A percentile compares a stretch with the other conserved stretches of the same genome.
These are phyloP conservation scores for Pichia sp. DNA, from an alignment of 1,139 yeast species.

Conservation along the genomic window DNA sequence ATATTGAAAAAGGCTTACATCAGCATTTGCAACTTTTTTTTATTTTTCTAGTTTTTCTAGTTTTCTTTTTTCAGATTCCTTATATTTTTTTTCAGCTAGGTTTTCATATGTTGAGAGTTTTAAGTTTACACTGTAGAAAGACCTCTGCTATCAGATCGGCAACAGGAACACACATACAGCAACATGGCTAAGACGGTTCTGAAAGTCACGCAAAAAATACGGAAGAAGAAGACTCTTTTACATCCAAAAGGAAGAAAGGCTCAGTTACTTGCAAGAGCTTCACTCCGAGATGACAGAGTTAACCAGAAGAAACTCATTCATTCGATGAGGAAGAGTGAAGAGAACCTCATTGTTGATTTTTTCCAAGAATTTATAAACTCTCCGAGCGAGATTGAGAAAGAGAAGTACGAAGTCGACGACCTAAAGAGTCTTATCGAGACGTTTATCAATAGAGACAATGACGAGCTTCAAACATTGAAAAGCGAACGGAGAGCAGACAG, in stretches of 20 bases:
- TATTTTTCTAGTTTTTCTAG: slow-evolving; percentile 4
- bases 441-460: slow-evolving; percentile 66
- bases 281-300: slow-evolving; percentile 71
- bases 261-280: slow-evolving; percentile 79
- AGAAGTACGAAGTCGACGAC: slow-evolving; percentile 34
- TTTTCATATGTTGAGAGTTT: no score
- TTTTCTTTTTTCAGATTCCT: not conserved
- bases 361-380: slow-evolving; percentile 55
- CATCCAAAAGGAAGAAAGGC: slow-evolving; percentile 90
- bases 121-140: no score
- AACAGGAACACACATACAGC: no score
- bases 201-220: slow-evolving; percentile 63
- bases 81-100: not conserved
- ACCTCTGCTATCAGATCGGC: no score
- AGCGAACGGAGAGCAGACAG: slow-evolving; percentile 77
- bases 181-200: slow-evolving; percentile 49
- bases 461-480: slow-evolving; percentile 58
- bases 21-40: not conserved
- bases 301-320: slow-evolving; percentile 52
- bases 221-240: slow-evolving; percentile 56
- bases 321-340: slow-evolving; percentile 56
- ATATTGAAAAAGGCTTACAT: not conserved
- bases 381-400: slow-evolving; percentile 35
- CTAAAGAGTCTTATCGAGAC: slow-evolving; percentile 57
- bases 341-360: slow-evolving; percentile 52